These are phyloP conservation scores for Pulveroboletus ravenelii DNA, from an alignment of 768 basidiomycete species.

Conservation along the genomic window DNA sequence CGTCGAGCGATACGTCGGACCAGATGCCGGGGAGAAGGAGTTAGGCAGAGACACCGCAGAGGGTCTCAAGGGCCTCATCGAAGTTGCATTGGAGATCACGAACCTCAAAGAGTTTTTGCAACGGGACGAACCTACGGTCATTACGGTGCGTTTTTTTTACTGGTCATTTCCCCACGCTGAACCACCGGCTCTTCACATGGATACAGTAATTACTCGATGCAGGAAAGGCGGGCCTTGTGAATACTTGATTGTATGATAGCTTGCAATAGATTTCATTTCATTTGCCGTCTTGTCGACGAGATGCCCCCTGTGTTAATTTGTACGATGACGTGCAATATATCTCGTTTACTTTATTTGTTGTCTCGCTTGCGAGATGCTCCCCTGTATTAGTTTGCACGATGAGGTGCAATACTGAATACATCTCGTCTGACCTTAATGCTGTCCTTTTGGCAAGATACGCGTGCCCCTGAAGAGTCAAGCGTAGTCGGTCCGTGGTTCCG, in stretches of 20 bases:
- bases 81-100: conserved; percentile 84
- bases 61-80: conserved; percentile 91
- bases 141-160: conserved; percentile 60
- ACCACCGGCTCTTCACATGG: not conserved
- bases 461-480: too few species aligned
- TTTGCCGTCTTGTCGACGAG: not conserved
- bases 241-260: conserved; percentile 17
- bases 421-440: too few species aligned
- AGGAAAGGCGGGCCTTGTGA: not conserved
- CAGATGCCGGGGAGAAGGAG: conserved; percentile 63
- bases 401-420: too few species aligned
- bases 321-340: too few species aligned
- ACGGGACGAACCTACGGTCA: conserved; percentile 90
- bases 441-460: too few species aligned
- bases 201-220: conserved; percentile 13
- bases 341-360: too few species aligned
- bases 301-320: not conserved
- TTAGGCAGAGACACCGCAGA: conserved; percentile 75
- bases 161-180: not conserved
- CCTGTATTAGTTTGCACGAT: too few species aligned
- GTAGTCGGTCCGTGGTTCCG: conserved; percentile 3
- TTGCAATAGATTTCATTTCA: conserved; percentile 8
- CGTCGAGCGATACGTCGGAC: conserved; percentile 84
- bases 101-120: conserved; percentile 83
- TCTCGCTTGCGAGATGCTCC: too few species aligned